phyloP scores from a whole-genome alignment of 441 rosid species.

The Bruguiera hainesii region DNA sequence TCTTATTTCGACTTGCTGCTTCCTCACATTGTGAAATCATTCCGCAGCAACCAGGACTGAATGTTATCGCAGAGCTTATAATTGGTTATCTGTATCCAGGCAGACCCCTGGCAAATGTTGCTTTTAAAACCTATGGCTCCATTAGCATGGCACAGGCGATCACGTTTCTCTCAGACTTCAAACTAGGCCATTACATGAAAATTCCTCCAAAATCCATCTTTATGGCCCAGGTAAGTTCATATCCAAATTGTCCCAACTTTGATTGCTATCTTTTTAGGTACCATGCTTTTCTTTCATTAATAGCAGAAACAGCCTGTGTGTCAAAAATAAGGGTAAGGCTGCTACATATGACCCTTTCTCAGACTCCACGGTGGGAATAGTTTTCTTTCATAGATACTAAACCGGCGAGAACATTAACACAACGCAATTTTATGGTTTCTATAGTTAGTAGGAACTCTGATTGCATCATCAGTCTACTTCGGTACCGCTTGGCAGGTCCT shows the following conservation, averaged over 20 bases:
- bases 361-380: too few relatives aligned
- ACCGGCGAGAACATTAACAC: not conserved
- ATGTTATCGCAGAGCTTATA: constrained; percentile 46
- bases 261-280: not conserved
- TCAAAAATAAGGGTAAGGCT: too few relatives aligned
- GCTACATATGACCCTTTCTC: too few relatives aligned
- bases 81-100: constrained; percentile 51
- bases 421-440: not conserved
- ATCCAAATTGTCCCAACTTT: not conserved
- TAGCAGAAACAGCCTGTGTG: too few relatives aligned
- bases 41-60: constrained; percentile 42
- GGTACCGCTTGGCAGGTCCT: constrained; percentile 51
- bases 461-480: constrained; percentile 37
- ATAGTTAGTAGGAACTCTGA: constrained; percentile 32
- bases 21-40: not conserved
- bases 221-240: constrained; percentile 37
- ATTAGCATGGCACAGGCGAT: constrained; percentile 40
- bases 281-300: too few relatives aligned
- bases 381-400: not conserved
- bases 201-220: constrained; percentile 52
- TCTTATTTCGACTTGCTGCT: not conserved
- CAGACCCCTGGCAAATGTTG: constrained; percentile 45
- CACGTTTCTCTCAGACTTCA: constrained; percentile 41
- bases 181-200: constrained; percentile 52
- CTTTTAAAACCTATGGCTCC: constrained; percentile 45